Evolutionary conservation across 225 moss, liverwort and hornwort genomes (phyloP), one percentile per base, ranked within the genome.

Genomic region (Ulota crispa): DNA sequence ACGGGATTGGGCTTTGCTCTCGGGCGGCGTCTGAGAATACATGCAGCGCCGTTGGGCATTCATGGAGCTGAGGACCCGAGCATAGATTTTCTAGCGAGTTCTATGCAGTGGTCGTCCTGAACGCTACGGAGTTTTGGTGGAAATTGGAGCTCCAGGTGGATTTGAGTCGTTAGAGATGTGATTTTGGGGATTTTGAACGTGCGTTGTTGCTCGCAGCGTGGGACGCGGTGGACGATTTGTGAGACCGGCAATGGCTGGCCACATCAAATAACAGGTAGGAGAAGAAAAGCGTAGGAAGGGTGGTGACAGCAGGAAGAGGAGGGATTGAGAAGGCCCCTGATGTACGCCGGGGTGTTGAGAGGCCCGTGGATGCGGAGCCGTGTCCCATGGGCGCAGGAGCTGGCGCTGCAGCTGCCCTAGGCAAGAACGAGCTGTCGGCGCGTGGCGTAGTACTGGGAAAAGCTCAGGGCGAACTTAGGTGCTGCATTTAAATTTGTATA

Each of bases 381-480:
- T 93, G 91, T 95, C 91, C 98, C 98, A 99, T 99, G 98, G 98
- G 95, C 94, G 95, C 94, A 92, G 93, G 93, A 92, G 98, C 92
- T 94, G 93, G 95, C 87, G 95, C 93, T 92, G 95, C 90, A 94
- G 93, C 90, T 87, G 88, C 89, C 89, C 84, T 94, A 93, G 95
- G 91, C 89, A 86, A 90, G 85, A 86, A 89, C 82, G 95, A 95
- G 87, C 90, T 90, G 72, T 95, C 94, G 82, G 85, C 88, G 73
- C 92, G 92, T 68, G 87, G 87, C 85, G 86, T 88, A 84, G 94
- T 92, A 73, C 89, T 94, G 80, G 95, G 90, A 85, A 89, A 89
- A 92, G 93, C 95, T 75, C 85, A 94, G 84, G 93, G 93, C 62
- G 94, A 94, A 91, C 92, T 93, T 84, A 99, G 95, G 95, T 99